phyloP scores from a whole-genome alignment of 768 basidiomycete species.

The Lactifluus subvellereus region DNA sequence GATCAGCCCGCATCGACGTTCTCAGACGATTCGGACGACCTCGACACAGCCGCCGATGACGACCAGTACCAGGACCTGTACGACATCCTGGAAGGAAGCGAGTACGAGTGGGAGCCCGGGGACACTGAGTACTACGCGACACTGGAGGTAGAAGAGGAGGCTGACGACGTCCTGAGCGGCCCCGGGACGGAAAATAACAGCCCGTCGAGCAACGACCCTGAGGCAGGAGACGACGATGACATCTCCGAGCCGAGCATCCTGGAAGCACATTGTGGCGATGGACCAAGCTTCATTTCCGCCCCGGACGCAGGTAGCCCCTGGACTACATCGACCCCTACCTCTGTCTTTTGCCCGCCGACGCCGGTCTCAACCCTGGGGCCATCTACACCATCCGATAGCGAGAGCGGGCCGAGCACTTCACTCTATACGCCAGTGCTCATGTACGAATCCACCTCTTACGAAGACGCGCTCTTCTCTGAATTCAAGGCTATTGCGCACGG shows the following conservation, averaged over 20 bases:
- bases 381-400: not conserved
- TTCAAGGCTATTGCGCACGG: slow-evolving; percentile 2
- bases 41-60: not conserved
- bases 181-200: not conserved
- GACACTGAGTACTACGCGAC: not conserved
- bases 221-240: not conserved
- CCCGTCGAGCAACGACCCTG: not conserved
- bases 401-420: not conserved
- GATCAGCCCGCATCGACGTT: not conserved
- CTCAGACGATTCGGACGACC: not conserved
- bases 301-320: not conserved
- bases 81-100: slow-evolving; percentile 8
- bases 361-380: slow-evolving; percentile 1
- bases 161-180: not conserved
- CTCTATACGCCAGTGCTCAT: not conserved
- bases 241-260: not conserved
- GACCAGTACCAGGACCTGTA: not conserved
- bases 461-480: slow-evolving; percentile 2
- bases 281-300: not conserved
- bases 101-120: not conserved
- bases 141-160: not conserved
- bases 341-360: not conserved
- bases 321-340: not conserved
- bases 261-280: not conserved
- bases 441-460: slow-evolving; percentile 6